Evolutionary conservation across 1,284 basidiomycete genomes (phyloP).

Genomic region (Ganoderma meredithae): DNA sequence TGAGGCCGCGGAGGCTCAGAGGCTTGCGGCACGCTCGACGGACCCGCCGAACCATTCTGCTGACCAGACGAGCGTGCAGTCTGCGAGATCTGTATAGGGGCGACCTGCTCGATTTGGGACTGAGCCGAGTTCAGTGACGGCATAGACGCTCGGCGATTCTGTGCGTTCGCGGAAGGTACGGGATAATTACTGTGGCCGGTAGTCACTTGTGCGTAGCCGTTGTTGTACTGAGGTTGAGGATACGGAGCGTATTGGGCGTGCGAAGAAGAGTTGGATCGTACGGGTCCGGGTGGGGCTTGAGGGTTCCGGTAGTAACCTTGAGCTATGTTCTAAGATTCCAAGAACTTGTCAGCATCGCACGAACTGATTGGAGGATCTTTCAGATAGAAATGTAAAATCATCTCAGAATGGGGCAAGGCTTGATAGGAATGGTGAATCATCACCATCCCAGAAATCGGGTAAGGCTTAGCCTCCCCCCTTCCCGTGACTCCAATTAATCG

Average conservation of each 20-base stretch:
- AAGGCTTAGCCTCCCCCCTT: no score
- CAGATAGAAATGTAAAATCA: neutral
- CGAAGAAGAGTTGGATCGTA: neutral
- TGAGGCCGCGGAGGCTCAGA: neutral
- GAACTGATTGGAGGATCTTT: neutral
- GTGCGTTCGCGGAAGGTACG: neutral
- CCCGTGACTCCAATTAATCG: no score
- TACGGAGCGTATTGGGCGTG: neutral
- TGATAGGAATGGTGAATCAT: no score
- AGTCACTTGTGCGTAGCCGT: constrained; percentile 1
- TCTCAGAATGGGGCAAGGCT: no score
- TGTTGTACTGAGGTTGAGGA: constrained; percentile 5
- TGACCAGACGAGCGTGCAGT: neutral
- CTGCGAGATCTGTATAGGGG: neutral
- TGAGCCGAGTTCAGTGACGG: neutral
- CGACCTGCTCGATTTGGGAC: neutral
- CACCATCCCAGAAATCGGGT: no score
- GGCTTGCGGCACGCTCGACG: neutral
- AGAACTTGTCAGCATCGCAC: neutral
- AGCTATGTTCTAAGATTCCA: neutral
- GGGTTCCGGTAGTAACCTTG: neutral
- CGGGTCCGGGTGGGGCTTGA: neutral
- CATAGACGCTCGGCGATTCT: constrained; percentile 3
- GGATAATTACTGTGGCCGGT: constrained; percentile 1
- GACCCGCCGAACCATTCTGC: neutral